Percentiles rank a stretch among this genome's conserved stretches.
Conservation (phyloP, 371 early-diverging fungal genomes). For the Conidiobolus incongruus region DNA sequence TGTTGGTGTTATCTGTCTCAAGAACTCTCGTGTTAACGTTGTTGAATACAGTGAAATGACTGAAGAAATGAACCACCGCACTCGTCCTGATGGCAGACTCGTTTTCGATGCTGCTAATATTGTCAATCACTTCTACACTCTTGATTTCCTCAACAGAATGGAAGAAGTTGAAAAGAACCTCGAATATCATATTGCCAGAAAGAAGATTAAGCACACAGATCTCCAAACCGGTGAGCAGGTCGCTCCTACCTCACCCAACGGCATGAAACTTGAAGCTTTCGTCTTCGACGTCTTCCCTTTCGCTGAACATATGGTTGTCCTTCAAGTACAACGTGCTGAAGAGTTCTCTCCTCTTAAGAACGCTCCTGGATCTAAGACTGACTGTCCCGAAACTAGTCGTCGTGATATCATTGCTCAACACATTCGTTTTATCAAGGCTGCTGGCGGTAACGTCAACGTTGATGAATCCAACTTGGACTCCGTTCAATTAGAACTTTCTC, state of each 20-base stretch:
- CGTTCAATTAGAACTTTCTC: conserved; percentile 58
- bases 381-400: conserved; percentile 85
- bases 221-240: conserved; percentile 46
- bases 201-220: conserved; percentile 88
- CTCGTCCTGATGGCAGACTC: conserved; percentile 39
- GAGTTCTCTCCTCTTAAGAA: conserved; percentile 97
- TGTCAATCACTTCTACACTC: conserved; percentile 92
- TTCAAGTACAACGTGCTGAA: conserved; percentile 75
- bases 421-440: conserved; percentile 56
- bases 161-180: conserved; percentile 55
- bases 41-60: conserved; percentile 93
- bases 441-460: conserved; percentile 52
- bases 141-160: conserved; percentile 67
- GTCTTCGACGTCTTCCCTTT: conserved; percentile 91
- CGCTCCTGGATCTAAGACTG: conserved; percentile 67
- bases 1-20: conserved; percentile 83
- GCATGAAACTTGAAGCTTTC: conserved; percentile 89
- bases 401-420: conserved; percentile 70
- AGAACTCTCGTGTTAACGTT: conserved; percentile 59
- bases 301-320: conserved; percentile 62
- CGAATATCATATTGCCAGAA: conserved; percentile 88
- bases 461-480: conserved; percentile 21
- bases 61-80: conserved; percentile 35
- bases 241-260: conserved; percentile 59
- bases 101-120: conserved; percentile 86